Percentiles rank a stretch among this genome's conserved stretches.
phyloP scores from a whole-genome alignment of 139 green algal genomes.

The Nannochloris sp. region DNA sequence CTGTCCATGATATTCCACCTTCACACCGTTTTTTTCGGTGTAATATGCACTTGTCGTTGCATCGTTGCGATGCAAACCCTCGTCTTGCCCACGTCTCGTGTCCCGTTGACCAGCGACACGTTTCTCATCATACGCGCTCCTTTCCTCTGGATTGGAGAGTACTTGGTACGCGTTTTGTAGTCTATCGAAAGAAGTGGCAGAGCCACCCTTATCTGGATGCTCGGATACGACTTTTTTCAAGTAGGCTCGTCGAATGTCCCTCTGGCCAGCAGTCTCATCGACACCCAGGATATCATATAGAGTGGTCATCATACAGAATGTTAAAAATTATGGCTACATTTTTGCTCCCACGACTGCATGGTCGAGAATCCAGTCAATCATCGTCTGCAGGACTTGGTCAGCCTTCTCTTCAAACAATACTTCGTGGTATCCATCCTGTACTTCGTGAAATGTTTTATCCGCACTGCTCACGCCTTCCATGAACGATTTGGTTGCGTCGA shows the following conservation, averaged over 20 bases:
- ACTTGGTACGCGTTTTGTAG: slow-evolving; percentile 9
- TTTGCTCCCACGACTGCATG: neutral
- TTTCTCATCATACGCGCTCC: slow-evolving; percentile 14
- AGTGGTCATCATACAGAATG: neutral
- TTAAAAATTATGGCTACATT: neutral
- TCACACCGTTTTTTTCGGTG: too few species aligned
- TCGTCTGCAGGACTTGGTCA: neutral
- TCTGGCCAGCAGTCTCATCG: neutral
- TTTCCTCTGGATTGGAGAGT: slow-evolving; percentile 11
- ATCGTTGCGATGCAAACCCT: neutral
- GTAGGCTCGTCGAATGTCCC: slow-evolving; percentile 15
- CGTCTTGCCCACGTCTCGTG: neutral
- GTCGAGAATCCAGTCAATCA: neutral
- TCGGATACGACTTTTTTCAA: slow-evolving; percentile 5
- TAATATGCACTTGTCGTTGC: neutral
- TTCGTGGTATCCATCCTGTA: slow-evolving; percentile 41
- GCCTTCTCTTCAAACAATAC: slow-evolving; percentile 22
- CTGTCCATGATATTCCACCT: slow-evolving; percentile 1
- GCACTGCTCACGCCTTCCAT: neutral
- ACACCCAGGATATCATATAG: slow-evolving; percentile 14
- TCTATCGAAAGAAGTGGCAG: slow-evolving; percentile 3
- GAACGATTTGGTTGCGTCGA: slow-evolving; percentile 8
- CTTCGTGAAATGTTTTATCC: slow-evolving; percentile 12
- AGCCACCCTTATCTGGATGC: slow-evolving; percentile 26
- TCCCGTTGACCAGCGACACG: neutral